Base-by-base conservation (phyloP, 2,329 filamentous ascomycete species). In the Fusarium hainanense region DNA sequence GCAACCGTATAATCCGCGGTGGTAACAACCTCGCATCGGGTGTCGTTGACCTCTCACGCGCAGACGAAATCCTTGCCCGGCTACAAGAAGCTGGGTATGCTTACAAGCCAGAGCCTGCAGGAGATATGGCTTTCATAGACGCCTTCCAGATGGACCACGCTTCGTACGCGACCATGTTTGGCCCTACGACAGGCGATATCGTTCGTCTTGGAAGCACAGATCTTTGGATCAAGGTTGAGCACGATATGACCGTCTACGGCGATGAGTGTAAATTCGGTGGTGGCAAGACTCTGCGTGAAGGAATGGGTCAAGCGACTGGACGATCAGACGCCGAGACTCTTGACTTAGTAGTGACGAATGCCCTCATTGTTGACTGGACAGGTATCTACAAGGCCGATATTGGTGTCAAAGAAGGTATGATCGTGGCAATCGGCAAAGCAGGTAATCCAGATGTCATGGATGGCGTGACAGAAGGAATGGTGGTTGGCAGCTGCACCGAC, bases 391-490 rank as follows among this genome's bases (percentile, higher is more conserved):
- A 98, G 82, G 95, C 94, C 8, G 95, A 98, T 79, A 97, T 98
- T 77, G 95, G 95, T 28, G 90, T 98, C 79, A 97, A 97, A 79
- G 81, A 94, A 72, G 94, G 95, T 4, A 78, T 92, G 41, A 98
- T 98, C 75, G 90, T 91, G 28, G 95, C 89, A 1, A 95, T 98
- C 72, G 95, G 95, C 63, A 98, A 98, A 81, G 93, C 95, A 18
- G 95, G 95, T 21, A 98, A 98, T 75, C 95, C 95, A n/a, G 95
- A 98, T 80, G 89, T 97, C 48, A 98, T 98, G 95, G 91, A 96
- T 32, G 93, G 93, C 7, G 93, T 98, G 9, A 85, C 91, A 63
- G 84, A 89, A 0, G 86, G 89, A 58, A 89, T 98, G 89, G 83
- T 97, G 3, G 89, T 98, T 12, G 95, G 95, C 13, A 91, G 90